These are phyloP conservation scores for Thelephora ganbajun DNA, from an alignment of 768 basidiomycete genomes.

Conservation along the genomic window DNA sequence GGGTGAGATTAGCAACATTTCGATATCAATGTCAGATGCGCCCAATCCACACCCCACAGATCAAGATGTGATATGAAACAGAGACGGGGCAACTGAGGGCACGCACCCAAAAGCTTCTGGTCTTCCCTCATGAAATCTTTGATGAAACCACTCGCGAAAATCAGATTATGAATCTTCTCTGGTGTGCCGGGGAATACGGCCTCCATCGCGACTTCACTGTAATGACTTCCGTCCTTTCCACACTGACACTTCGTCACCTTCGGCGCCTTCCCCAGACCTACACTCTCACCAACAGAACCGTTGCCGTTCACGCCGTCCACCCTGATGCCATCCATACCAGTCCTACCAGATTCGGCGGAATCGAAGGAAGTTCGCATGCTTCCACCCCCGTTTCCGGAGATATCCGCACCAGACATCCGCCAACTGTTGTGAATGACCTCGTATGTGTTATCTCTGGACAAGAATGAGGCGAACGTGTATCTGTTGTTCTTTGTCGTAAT, in stretches of 20 bases:
- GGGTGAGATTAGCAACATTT: neutral
- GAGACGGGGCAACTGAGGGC: too few relatives aligned
- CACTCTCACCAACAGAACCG: constrained; percentile 4
- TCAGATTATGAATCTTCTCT: constrained; percentile 89
- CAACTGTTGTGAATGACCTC: constrained; percentile 96
- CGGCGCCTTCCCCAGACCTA: constrained; percentile 6
- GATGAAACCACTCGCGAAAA: constrained; percentile 92
- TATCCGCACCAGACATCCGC: constrained; percentile 77
- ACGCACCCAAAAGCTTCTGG: constrained; percentile 78
- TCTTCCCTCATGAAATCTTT: constrained; percentile 87
- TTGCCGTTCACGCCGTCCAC: neutral
- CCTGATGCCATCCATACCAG: constrained; percentile 4
- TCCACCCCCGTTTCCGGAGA: constrained; percentile 10
- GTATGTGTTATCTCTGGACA: constrained; percentile 89
- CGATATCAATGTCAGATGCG: neutral
- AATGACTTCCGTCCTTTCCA: constrained; percentile 56
- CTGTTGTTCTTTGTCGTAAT: constrained; percentile 72
- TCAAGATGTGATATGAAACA: neutral
- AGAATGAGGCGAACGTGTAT: constrained; percentile 93
- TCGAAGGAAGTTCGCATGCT: constrained; percentile 16
- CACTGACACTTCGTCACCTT: constrained; percentile 65
- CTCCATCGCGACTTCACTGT: constrained; percentile 62
- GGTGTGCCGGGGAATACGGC: constrained; percentile 77
- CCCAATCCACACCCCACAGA: neutral
- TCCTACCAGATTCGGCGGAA: neutral